Base-by-base conservation (phyloP, 805 yeast species). In the Wickerhamomyces chaumierensis region DNA sequence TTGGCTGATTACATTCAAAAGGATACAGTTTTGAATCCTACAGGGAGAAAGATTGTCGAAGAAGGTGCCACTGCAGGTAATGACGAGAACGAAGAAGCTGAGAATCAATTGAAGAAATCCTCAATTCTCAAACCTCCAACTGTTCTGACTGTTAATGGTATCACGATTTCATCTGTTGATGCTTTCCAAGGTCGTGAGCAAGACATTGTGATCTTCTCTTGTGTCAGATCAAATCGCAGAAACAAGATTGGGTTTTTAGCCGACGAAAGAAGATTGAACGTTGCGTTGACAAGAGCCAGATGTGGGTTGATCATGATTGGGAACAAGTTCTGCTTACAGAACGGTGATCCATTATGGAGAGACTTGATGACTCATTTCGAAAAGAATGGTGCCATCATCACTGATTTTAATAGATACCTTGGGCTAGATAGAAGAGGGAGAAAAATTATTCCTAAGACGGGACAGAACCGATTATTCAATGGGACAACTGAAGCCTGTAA, bases 151-250 rank as follows among this genome's bases (percentile, higher is more conserved):
- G 48, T 71, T 31, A 63, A 66, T 38, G 70, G 68, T 4, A 53
- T 70, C n/a, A 62, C 69, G 60, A 61, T 73, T 47, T 66, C 72
- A 14, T 58, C 85, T 0, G 78, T 85, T 15, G 95, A 85, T 56
- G 92, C 95, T 1, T 85, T 84, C 63, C 95, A 85, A 58, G 95
- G 95, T 18, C 67, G 92, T 47, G 95, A 84, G 49, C 84, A 81
- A 60, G 83, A 81, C 48, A 78, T 77, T 39, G 77, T 85, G 19
- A 66, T 85, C 8, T 65, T 85, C 45, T 75, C 90, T 2, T 73
- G 88, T 48, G 95, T 85, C 18, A 66, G 95, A 48, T 73, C 78
- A 18, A 79, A 79, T 51, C 60, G 56, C 12, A 41, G 44, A 18
- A 55, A 56, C n/a, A 74, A 65, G 40, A 70, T 79, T 41, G 86